Evolutionary conservation across 75 land plant genomes (phyloP), one percentile per base, ranked within the genome.

Genomic region (Cupressus sempervirens): DNA sequence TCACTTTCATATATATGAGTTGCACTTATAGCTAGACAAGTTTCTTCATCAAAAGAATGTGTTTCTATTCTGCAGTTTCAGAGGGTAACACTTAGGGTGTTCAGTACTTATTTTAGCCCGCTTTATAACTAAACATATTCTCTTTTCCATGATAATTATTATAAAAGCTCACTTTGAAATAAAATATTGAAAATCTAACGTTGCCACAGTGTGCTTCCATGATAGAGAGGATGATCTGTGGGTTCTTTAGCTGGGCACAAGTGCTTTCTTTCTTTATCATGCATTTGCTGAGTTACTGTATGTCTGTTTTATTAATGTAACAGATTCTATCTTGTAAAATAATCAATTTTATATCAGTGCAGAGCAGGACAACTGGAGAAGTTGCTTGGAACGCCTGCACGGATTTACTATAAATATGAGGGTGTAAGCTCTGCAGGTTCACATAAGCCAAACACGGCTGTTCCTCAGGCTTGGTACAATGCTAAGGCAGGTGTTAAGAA

Each of bases 341-440:
- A 16, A 36, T 20, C 4, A 65, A 30, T 65, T 48, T 83, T 83
- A 40, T 11, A 29, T 82, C 38, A 32, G 50, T 48, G 3, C 88
- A 96, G 98, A 88, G 98, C 98, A 10, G 89, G 86, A 88, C 87
- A 95, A 82, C 86, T 96, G 85, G 98, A 96, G 91, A 94, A 94
- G 79, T 76, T 94, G 74, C 91, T 96, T 36, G 92, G 86, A 12
- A 96, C 98, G 32, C 98, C 98, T 80, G 98, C 98, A n/a, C 94
- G 94, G 86, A 95, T 96, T 26, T 96, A 95, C 85, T 96, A 95
- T 91, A 96, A 95, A 84, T 96, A 96, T 86, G 98, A 96, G 88
- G 98, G 98, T n/a, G 91, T 76, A 4, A 96, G 98, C 84, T 97
- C 98, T 3, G 98, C 98, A 76, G 98, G 98, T 20, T 96, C 98